Evolutionary conservation across 495 filamentous ascomycete species (phyloP).

Genomic region (Xylaria flabelliformis): DNA sequence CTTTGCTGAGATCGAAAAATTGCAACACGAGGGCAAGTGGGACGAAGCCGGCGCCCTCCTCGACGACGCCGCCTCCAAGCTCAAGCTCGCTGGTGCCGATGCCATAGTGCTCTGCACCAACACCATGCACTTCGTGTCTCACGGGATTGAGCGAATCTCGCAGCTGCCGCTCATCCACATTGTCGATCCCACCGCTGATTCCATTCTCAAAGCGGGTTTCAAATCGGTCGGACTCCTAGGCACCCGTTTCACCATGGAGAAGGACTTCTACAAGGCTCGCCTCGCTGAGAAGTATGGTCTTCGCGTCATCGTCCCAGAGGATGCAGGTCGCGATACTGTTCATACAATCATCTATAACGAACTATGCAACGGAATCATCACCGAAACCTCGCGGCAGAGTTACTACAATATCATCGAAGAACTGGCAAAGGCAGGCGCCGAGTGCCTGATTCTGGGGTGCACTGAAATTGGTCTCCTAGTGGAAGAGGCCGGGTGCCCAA

Average conservation of each 20-base stretch:
- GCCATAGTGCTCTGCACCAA: slow-evolving; percentile 22
- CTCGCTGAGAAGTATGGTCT: slow-evolving; percentile 15
- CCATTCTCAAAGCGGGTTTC: slow-evolving; percentile 21
- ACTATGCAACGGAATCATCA: slow-evolving; percentile 23
- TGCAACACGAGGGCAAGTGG: slow-evolving; percentile 24
- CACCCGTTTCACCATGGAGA: slow-evolving; percentile 25
- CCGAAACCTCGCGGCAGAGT: slow-evolving; percentile 13
- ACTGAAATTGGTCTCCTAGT: slow-evolving; percentile 22
- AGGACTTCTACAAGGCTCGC: slow-evolving; percentile 24
- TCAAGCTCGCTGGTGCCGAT: slow-evolving; percentile 23
- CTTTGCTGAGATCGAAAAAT: slow-evolving; percentile 20
- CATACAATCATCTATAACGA: slow-evolving; percentile 24
- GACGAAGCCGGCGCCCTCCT: slow-evolving; percentile 18
- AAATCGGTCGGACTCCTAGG: slow-evolving; percentile 24
- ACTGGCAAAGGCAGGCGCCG: slow-evolving; percentile 16
- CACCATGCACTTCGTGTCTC: slow-evolving; percentile 16
- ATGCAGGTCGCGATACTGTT: slow-evolving; percentile 7
- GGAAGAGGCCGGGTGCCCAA: slow-evolving; percentile 7
- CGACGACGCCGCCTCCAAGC: slow-evolving; percentile 11
- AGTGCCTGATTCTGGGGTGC: slow-evolving; percentile 23
- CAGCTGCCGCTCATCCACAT: slow-evolving; percentile 18
- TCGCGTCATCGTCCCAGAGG: slow-evolving; percentile 13
- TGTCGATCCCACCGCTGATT: slow-evolving; percentile 17
- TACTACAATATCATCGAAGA: slow-evolving; percentile 22
- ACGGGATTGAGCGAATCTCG: slow-evolving; percentile 19